Base-by-base conservation (phyloP, 805 yeast genomes). In the Yarrowia sp. region DNA sequence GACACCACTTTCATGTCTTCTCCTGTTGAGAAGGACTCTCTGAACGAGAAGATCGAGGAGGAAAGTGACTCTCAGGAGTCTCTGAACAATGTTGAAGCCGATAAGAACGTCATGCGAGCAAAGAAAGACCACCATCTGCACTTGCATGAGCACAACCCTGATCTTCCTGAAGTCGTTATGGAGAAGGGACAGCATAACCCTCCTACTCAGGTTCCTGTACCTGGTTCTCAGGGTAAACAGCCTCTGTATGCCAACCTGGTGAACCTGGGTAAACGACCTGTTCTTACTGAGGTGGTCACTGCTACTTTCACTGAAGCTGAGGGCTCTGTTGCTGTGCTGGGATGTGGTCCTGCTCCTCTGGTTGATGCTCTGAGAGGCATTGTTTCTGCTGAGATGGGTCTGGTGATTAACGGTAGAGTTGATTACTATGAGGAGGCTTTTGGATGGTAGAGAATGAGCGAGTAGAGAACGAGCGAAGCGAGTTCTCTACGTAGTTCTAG, bases 371-470 rank as follows among this genome's bases (percentile, higher is more conserved):
- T 85, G 15, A 80, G 93, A 72, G 73, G 78, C 41, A 71, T 79
- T 4, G 80, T 85, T n/a, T 78, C 81, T 2, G 68, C 76, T 45
- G 72, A 81, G 65, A 72, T 85, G 61, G 74, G 78, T 38, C 66
- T 77, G 61, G 73, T 76, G 62, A 73, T 79, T 14, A 77, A 81
- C 50, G 80, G 89, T 8, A 66, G 77, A 48, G 82, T 89, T 17
- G 92, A 87, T 67, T 86, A 86, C 70, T 86, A 79, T 71, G 96
- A 90, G 72, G 92, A 88, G 71, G 80, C 87, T 57, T 91, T 88
- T 75, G 79, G 82, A 13, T 89, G 96, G 96, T 86, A 71, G 32
- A 38, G 7, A 14, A 8, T 1, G 38, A 32, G n/a, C n/a, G n/a
- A n/a, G n/a, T n/a, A n/a, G 32, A 36, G 28, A 14, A 4, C 15